These are phyloP conservation scores for Colletotrichum lindemuthianum DNA, from an alignment of 2,329 filamentous ascomycete species.

Conservation along the genomic window DNA sequence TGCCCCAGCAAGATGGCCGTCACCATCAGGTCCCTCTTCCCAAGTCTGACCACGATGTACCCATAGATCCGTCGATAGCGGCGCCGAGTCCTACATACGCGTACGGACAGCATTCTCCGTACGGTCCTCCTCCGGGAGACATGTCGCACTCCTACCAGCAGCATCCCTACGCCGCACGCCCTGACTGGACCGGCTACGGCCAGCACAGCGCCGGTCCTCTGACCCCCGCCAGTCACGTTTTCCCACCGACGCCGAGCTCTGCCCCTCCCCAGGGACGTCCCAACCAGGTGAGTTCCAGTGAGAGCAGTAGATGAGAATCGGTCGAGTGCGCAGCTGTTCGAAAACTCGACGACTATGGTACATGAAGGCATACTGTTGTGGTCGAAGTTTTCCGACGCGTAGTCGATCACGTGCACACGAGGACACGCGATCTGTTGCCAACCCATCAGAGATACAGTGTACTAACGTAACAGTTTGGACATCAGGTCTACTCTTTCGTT, in stretches of 20 bases:
- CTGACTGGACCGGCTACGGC: conserved; percentile 78
- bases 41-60: conserved; percentile 96
- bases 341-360: too few relatives aligned
- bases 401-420: conserved; percentile 6
- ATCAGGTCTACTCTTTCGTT: conserved; percentile 95
- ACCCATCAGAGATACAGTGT: conserved; percentile 14
- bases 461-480: conserved; percentile 37
- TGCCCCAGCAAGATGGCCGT: conserved; percentile 83
- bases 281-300: conserved; percentile 64
- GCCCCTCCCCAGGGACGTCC: conserved; percentile 64
- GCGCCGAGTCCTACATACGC: conserved; percentile 92
- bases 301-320: neutral
- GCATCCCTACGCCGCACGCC: conserved; percentile 74
- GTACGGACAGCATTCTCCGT: conserved; percentile 86
- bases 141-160: conserved; percentile 83
- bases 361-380: neutral
- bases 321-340: neutral
- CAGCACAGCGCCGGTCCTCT: conserved; percentile 61
- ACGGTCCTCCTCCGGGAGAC: conserved; percentile 83
- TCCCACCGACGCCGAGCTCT: conserved; percentile 65
- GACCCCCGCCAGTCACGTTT: conserved; percentile 63
- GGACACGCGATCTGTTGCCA: neutral
- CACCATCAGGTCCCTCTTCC: conserved; percentile 80
- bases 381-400: too few relatives aligned
- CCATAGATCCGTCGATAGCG: conserved; percentile 99